Percentiles rank a stretch among this genome's conserved stretches.
Evolutionary conservation across 352 stramenopile genomes (phyloP).

Genomic region (Globisporangium nunn): DNA sequence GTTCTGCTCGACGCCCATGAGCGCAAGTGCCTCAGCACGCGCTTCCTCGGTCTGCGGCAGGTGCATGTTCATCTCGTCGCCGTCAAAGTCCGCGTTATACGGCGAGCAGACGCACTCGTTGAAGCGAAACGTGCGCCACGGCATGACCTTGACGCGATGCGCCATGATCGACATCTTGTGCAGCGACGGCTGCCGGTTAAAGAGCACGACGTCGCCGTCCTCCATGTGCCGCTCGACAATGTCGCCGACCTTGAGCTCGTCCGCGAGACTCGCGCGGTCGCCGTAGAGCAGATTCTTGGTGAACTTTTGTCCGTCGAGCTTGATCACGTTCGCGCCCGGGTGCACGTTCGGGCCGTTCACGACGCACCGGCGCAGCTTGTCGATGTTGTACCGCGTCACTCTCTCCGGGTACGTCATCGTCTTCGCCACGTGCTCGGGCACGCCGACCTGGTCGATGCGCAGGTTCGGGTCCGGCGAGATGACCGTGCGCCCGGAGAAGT

Average conservation of each 20-base stretch:
- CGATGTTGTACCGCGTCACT: constrained; percentile 97
- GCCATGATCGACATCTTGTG: constrained; percentile 99
- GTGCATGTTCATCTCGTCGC: constrained; percentile 99
- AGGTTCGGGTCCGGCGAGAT: constrained; percentile 99
- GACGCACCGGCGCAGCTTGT: constrained; percentile 93
- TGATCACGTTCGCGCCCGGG: constrained; percentile 94
- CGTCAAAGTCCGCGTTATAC: constrained; percentile 99
- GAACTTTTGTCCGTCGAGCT: constrained; percentile 80
- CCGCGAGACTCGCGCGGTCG: constrained; percentile 89
- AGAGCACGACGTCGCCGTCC: constrained; percentile 98
- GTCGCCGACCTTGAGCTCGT: constrained; percentile 95
- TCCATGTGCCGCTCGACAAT: constrained; percentile 99
- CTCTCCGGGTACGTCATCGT: constrained; percentile 98
- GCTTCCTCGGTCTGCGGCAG: constrained; percentile 99
- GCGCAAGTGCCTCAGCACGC: constrained; percentile 91
- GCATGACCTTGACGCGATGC: constrained; percentile 89
- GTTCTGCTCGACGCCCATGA: constrained; percentile 98
- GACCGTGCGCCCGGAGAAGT: constrained; percentile 98
- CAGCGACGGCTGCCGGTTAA: constrained; percentile 99
- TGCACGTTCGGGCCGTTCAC: constrained; percentile 94
- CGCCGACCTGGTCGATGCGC: constrained; percentile 91
- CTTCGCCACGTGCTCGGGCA: constrained; percentile 94
- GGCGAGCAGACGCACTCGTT: constrained; percentile 99
- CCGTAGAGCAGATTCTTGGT: constrained; percentile 92
- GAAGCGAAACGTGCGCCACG: constrained; percentile 98